Conservation (phyloP, 495 filamentous ascomycete species). For the Echria macrotheca region DNA sequence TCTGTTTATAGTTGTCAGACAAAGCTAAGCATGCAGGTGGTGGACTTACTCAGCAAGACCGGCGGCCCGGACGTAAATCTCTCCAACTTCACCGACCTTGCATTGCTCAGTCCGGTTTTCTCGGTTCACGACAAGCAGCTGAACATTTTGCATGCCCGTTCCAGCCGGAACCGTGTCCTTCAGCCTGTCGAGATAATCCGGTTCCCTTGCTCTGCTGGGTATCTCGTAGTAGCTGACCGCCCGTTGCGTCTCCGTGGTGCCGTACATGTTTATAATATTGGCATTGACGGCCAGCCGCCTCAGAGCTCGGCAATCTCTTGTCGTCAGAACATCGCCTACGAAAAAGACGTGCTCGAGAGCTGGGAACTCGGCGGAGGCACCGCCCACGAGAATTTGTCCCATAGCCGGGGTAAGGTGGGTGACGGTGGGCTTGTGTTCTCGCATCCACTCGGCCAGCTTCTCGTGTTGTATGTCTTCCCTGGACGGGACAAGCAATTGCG, state of each 20-base stretch:
- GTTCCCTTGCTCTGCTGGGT: constrained; percentile 60
- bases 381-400: constrained; percentile 92
- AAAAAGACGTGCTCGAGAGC: constrained; percentile 80
- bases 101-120: constrained; percentile 68
- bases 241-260: constrained; percentile 84
- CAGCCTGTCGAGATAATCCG: constrained; percentile 63
- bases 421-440: constrained; percentile 67
- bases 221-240: constrained; percentile 86
- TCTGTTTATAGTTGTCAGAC: constrained; percentile 9
- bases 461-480: constrained; percentile 86
- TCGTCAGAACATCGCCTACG: constrained; percentile 88
- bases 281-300: constrained; percentile 74
- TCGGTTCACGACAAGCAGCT: constrained; percentile 84
- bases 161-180: constrained; percentile 82
- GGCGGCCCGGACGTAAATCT: constrained; percentile 83
- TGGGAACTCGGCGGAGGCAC: constrained; percentile 71
- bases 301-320: constrained; percentile 74
- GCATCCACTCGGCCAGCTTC: constrained; percentile 88
- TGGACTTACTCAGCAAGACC: constrained; percentile 67
- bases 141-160: constrained; percentile 87
- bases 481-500: constrained; percentile 73
- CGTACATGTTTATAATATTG: constrained; percentile 85
- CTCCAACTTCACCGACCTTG: constrained; percentile 73
- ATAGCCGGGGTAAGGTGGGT: constrained; percentile 93
- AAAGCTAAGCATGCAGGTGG: too few relatives aligned